phyloP scores from a whole-genome alignment of 805 yeast species.

The Candida rishiriensis region DNA sequence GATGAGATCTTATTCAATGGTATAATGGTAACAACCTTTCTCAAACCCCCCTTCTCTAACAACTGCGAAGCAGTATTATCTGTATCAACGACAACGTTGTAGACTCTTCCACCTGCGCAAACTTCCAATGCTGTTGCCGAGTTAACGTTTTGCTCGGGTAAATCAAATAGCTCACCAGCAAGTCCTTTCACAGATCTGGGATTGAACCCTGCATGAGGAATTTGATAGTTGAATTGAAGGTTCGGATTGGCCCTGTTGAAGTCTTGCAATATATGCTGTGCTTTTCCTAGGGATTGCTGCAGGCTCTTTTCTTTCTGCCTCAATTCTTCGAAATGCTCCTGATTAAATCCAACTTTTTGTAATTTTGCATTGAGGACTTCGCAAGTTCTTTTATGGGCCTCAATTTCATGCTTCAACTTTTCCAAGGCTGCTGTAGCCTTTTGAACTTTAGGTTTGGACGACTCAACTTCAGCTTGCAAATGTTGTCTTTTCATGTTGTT shows the following conservation, averaged over 20 bases:
- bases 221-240: slow-evolving; percentile 68
- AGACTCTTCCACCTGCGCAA: slow-evolving; percentile 89
- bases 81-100: slow-evolving; percentile 85
- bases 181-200: slow-evolving; percentile 72
- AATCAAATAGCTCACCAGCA: slow-evolving; percentile 76
- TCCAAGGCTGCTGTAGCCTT: slow-evolving; percentile 51
- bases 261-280: slow-evolving; percentile 45
- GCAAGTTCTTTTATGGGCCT: slow-evolving; percentile 35
- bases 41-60: slow-evolving; percentile 71
- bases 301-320: slow-evolving; percentile 42
- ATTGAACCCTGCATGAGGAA: slow-evolving; percentile 60
- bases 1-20: slow-evolving; percentile 85
- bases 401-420: slow-evolving; percentile 38
- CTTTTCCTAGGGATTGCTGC: slow-evolving; percentile 38
- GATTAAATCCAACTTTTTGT: slow-evolving; percentile 53
- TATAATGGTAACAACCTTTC: slow-evolving; percentile 82
- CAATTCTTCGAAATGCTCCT: slow-evolving; percentile 38
- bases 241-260: slow-evolving; percentile 63
- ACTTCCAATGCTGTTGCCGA: slow-evolving; percentile 84
- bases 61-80: slow-evolving; percentile 81
- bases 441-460: slow-evolving; percentile 42
- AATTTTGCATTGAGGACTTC: slow-evolving; percentile 38
- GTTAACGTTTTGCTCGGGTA: slow-evolving; percentile 51
- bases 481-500: slow-evolving; percentile 55
- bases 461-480: slow-evolving; percentile 44